These are phyloP conservation scores for Nakaseomyces nivariensis DNA, from an alignment of 1,139 yeast species.

Conservation along the genomic window DNA sequence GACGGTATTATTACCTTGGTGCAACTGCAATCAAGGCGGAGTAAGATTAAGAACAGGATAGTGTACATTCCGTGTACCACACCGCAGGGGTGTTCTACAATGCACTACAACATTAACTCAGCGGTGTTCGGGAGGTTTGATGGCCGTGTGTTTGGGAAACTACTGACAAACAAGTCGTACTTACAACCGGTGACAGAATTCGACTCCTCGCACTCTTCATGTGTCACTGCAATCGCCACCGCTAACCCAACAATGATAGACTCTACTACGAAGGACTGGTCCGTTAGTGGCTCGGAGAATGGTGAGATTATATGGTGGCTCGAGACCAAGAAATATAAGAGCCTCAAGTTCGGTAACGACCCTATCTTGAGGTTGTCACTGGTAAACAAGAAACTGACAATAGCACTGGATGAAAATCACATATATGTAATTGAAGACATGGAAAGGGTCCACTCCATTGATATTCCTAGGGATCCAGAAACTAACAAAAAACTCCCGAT, in stretches of 20 bases:
- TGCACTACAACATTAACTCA: conserved; percentile 29
- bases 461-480: conserved; percentile 11
- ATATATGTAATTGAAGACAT: conserved; percentile 20
- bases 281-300: conserved; percentile 35
- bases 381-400: conserved; percentile 16
- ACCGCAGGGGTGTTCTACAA: conserved; percentile 32
- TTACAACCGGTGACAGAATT: conserved; percentile 33
- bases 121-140: conserved; percentile 39
- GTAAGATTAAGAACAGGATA: conserved; percentile 22
- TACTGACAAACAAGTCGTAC: conserved; percentile 31
- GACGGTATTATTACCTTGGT: conserved; percentile 31
- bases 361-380: conserved; percentile 23
- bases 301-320: conserved; percentile 35
- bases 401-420: conserved; percentile 21
- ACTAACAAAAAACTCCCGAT: conserved; percentile 6
- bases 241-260: conserved; percentile 14
- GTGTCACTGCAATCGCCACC: conserved; percentile 32
- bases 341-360: conserved; percentile 15
- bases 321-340: conserved; percentile 22
- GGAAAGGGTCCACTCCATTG: conserved; percentile 12
- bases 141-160: conserved; percentile 35
- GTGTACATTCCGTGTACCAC: conserved; percentile 32
- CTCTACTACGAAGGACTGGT: conserved; percentile 24
- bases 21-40: conserved; percentile 24
- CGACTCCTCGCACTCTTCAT: conserved; percentile 25